phyloP scores from a whole-genome alignment of 2,329 filamentous ascomycete species.

The Fusarium annulatum region DNA sequence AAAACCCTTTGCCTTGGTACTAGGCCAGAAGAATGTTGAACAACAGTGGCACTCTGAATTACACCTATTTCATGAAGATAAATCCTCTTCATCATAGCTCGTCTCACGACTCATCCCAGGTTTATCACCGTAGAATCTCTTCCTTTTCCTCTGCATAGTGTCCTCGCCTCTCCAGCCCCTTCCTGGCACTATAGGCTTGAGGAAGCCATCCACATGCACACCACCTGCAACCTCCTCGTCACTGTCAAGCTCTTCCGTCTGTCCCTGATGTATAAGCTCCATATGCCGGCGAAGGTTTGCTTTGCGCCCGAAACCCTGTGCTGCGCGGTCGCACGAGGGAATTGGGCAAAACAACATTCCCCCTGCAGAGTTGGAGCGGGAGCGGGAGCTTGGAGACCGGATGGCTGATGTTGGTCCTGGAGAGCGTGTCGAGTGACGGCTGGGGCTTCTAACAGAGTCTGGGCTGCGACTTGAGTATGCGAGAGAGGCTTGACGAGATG shows the following conservation, averaged over 20 bases:
- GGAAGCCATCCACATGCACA: slow-evolving; percentile 76
- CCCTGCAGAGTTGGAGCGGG: slow-evolving; percentile 48
- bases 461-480: slow-evolving; percentile 44
- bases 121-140: slow-evolving; percentile 41
- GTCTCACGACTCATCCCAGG: slow-evolving; percentile 17
- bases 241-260: slow-evolving; percentile 51
- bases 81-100: slow-evolving; percentile 22
- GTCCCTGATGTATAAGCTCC: slow-evolving; percentile 53
- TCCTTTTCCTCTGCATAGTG: slow-evolving; percentile 43
- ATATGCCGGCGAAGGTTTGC: slow-evolving; percentile 54
- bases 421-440: slow-evolving; percentile 37
- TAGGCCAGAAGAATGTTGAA: background rate
- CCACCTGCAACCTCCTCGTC: slow-evolving; percentile 69
- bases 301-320: slow-evolving; percentile 50
- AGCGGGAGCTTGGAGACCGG: slow-evolving; percentile 36
- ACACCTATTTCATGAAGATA: slow-evolving; percentile 6
- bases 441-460: slow-evolving; percentile 38
- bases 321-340: slow-evolving; percentile 51
- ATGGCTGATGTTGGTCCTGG: slow-evolving; percentile 15
- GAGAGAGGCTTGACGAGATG: slow-evolving; percentile 48
- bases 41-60: background rate
- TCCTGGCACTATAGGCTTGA: slow-evolving; percentile 64
- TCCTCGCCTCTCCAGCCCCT: slow-evolving; percentile 61
- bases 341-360: slow-evolving; percentile 53
- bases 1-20: background rate